phyloP scores from a whole-genome alignment of 495 filamentous ascomycete genomes.

The Penicillium nucicola region DNA sequence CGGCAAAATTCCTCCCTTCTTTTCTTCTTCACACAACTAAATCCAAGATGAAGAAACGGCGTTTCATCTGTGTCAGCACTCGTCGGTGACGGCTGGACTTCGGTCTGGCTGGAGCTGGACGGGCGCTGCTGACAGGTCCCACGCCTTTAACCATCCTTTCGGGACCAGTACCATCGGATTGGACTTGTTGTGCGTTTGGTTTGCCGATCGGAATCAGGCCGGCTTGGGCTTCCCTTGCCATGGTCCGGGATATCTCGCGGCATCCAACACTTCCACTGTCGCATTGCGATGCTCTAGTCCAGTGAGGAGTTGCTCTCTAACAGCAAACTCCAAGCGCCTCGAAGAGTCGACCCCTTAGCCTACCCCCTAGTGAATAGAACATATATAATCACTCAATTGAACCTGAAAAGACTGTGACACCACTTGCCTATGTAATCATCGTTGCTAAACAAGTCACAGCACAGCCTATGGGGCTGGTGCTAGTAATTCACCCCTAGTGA shows the following conservation, averaged over 20 bases:
- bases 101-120: constrained; percentile 31
- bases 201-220: not conserved
- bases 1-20: constrained; percentile 19
- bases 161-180: constrained; percentile 48
- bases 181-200: constrained; percentile 38
- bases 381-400: not conserved
- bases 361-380: not conserved
- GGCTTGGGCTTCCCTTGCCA: not conserved
- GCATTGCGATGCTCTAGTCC: not conserved
- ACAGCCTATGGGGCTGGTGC: no score
- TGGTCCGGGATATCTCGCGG: not conserved
- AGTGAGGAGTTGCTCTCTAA: not conserved
- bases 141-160: constrained; percentile 47
- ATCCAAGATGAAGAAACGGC: constrained; percentile 54
- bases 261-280: not conserved
- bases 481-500: no score
- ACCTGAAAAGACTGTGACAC: not conserved
- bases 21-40: constrained; percentile 52
- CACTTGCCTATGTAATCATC: no score
- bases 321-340: not conserved
- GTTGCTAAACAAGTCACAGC: no score
- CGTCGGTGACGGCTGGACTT: constrained; percentile 29
- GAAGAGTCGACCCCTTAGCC: not conserved
- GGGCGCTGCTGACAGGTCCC: constrained; percentile 52
- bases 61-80: constrained; percentile 45